Evolutionary conservation across 345 rosid species (phyloP), one percentile per base, ranked within the genome.

Genomic region (rapeseed (Brassica napus)): DNA sequence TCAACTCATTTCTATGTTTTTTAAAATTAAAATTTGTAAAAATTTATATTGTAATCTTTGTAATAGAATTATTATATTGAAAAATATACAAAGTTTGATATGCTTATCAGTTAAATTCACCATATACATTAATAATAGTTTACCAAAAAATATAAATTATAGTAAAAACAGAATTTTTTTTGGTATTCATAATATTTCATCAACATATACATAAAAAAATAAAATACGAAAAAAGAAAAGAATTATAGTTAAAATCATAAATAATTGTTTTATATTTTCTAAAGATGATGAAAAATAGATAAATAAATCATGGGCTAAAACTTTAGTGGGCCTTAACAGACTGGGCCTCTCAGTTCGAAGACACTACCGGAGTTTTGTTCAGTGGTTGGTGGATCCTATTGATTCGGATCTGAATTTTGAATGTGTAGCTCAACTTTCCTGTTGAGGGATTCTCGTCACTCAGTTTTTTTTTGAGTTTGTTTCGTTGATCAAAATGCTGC

Each of bases 401-500:
- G 57, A 49, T 1, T 49, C 18, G 57, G 57, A 49, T 49, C 57
- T 49, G 18, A 49, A 44, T 44, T 4, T 3, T 44, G 54, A 44
- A 4, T 11, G 52, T 44, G 4, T 39, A 39, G 14, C 47, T 39
- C 14, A 9, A 9, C 4, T 39, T 9, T 39, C 10, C 47, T 39
- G 47, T 39, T 39, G 2, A 8, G 67, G 65, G 37, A 8, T 65
- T 79, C n/a, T 59, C 39, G 54, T 32, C 37, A 34, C 37, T 34
- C 37, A 44, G 23, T 11, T 39, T 44, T 65, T 3, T 30, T 31
- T 30, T 31, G 60, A 66, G 14, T 42, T 18, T 11, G 52, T 72
- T 49, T 79, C 24, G 30, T 62, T 74, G 82, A 79, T 44, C 54
- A 5, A 12, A 44, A 44, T 44, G 54, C 54, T 44, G 54, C 54